Evolutionary conservation across 2,329 filamentous ascomycete genomes (phyloP), one percentile per base, ranked within the genome.

Genomic region (Paracamarosporium sp.): DNA sequence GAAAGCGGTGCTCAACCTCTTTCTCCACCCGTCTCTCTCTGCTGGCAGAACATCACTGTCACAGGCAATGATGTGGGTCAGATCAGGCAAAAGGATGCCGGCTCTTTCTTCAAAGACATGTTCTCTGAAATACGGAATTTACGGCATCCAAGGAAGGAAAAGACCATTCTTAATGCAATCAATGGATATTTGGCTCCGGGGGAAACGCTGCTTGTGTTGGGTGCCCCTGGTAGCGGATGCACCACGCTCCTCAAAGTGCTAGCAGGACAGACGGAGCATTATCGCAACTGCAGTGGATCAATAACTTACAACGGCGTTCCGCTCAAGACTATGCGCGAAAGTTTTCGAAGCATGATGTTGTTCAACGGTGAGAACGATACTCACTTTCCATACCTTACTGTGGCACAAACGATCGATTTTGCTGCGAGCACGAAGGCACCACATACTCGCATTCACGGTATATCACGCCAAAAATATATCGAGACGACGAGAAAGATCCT

Each of bases 311-410:
- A 36, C 5, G 33, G 33, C 15, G n/a, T n/a, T 8, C 33, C 6
- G 7, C 33, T 36, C 5, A 17, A 36, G 33, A 36, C 6, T 15
- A n/a, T 36, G 33, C 33, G 33, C 33, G 22, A n/a, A 4, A 27
- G 41, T 22, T 44, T 43, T n/a, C 38, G 38, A 24, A 43, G 25
- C 41, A 27, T 27, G 41, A 43, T 43, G n/a, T 9, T 44, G 7
- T 15, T 44, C 12, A 44, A 28, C n/a, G 15, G 22, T 15, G 15
- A 46, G n/a, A n/a, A 28, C 7, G 44, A 46, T 46, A 22, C 17
- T 4, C 91, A 95, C 67, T 88, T 91, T 63, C 85, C 92, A 0
- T 93, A 90, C 0, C 80, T 96, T 20, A 93, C 91, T 0, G 92
- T 96, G 3, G 88, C 90, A 57, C 90, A 95, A 73, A 96, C 92